A percentile compares a stretch with the other conserved stretches of the same genome.
phyloP scores from a whole-genome alignment of 306 rosid species.

The Fragaria iinumae region DNA sequence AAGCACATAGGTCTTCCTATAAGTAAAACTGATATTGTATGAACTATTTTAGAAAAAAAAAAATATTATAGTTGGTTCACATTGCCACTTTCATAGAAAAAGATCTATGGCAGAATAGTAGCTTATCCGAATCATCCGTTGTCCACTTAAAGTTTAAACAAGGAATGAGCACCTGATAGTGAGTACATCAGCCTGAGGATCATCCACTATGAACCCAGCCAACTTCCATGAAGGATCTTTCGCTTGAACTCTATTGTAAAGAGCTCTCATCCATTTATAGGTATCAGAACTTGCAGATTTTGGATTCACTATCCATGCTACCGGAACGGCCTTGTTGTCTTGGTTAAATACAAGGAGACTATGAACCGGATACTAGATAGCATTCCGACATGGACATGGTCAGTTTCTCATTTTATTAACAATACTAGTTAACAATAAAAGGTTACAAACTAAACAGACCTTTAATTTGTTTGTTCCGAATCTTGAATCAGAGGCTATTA shows the following conservation, averaged over 20 bases:
- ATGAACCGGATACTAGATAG: conserved; percentile 68
- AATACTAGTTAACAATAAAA: too few relatives aligned
- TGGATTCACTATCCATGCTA: conserved; percentile 88
- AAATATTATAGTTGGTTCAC: neutral
- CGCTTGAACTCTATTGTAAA: conserved; percentile 68
- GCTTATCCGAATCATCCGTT: neutral
- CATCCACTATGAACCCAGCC: conserved; percentile 89
- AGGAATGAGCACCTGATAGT: conserved; percentile 64
- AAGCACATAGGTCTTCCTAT: neutral
- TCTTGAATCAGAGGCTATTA: too few relatives aligned
- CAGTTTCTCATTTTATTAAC: conserved; percentile 31
- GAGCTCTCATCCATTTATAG: conserved; percentile 96
- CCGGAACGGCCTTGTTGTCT: conserved; percentile 86
- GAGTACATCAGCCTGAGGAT: conserved; percentile 67
- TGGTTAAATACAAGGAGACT: conserved; percentile 92
- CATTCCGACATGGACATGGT: conserved; percentile 31
- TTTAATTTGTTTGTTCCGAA: too few relatives aligned
- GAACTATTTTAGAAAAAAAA: too few relatives aligned
- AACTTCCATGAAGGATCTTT: conserved; percentile 83
- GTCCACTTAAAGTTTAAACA: neutral
- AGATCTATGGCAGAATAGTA: neutral
- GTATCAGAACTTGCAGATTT: conserved; percentile 54
- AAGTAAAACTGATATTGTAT: neutral
- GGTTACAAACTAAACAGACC: too few relatives aligned
- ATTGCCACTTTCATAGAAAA: neutral